phyloP scores from a whole-genome alignment of 2,329 filamentous ascomycete genomes.

The Aspergillus neoniger region DNA sequence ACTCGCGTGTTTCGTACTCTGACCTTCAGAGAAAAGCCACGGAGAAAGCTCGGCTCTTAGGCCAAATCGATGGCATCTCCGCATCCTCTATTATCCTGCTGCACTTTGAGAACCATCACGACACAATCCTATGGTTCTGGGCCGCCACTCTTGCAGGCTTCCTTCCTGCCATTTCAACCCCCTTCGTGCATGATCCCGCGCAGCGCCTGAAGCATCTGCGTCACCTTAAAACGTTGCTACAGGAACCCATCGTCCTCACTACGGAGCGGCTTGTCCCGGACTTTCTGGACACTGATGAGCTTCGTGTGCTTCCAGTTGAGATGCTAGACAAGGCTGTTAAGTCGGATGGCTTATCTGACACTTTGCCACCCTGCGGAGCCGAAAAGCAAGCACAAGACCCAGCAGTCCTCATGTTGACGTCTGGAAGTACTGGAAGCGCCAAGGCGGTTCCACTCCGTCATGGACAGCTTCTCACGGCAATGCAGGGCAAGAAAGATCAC shows the following conservation, averaged over 20 bases:
- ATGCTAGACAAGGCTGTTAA: not conserved
- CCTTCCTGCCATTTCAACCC: conserved; percentile 2
- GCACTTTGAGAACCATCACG: not conserved
- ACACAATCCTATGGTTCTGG: conserved; percentile 6
- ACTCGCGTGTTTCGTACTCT: not conserved
- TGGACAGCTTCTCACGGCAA: conserved; percentile 12
- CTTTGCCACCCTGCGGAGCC: not conserved
- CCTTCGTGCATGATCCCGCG: conserved; percentile 1
- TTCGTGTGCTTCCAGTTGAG: not conserved
- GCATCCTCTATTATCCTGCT: not conserved
- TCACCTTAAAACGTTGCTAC: not conserved
- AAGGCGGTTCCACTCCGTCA: conserved; percentile 54
- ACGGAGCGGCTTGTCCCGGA: not conserved
- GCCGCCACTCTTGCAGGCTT: not conserved
- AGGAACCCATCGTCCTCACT: conserved; percentile 3
- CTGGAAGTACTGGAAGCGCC: conserved; percentile 54
- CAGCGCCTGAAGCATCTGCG: conserved; percentile 4
- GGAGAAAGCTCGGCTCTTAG: not conserved
- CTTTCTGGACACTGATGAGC: not conserved
- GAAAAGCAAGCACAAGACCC: conserved; percentile 18
- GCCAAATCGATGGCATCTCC: not conserved
- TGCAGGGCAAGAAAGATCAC: conserved; percentile 36
- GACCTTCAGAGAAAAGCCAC: not conserved
- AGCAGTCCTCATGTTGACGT: conserved; percentile 55
- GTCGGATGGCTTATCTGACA: not conserved